A percentile compares a stretch with the other conserved stretches of the same genome.
Conservation (phyloP, 139 green algal species). For the Desmodesmus armatus region DNA sequence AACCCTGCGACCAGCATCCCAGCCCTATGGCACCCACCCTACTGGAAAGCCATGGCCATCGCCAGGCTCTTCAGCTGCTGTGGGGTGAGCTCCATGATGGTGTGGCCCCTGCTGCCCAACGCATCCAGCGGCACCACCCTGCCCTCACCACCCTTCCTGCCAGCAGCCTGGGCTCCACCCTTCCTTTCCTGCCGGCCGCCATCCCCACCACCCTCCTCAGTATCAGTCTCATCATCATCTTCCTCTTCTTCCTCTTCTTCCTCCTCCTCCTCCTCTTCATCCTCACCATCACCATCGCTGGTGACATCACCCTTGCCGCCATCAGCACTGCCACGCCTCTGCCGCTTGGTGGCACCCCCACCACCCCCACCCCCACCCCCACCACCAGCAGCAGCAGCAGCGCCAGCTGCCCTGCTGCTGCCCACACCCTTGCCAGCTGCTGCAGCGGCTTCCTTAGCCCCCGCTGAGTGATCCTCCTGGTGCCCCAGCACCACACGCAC, state of each 20-base stretch:
- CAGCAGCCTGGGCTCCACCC: neutral
- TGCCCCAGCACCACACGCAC: conserved; percentile 32
- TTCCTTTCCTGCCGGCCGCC: neutral
- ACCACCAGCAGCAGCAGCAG: neutral
- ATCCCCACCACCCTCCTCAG: neutral
- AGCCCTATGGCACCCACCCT: too few species aligned
- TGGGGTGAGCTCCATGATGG: conserved; percentile 27
- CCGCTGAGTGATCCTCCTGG: neutral
- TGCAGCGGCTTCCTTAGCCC: neutral
- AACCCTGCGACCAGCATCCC: too few species aligned
- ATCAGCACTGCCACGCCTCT: neutral
- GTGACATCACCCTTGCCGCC: neutral
- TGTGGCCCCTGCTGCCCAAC: neutral
- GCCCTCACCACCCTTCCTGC: neutral
- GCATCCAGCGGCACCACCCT: conserved; percentile 11
- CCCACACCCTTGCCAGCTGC: neutral
- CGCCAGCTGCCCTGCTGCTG: neutral
- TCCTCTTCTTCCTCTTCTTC: neutral
- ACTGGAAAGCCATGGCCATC: too few species aligned
- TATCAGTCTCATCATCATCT: neutral
- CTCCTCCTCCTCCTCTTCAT: neutral
- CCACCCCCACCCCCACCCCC: neutral
- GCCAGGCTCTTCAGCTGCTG: conserved; percentile 25
- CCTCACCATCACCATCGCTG: neutral
- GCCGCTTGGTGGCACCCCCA: conserved; percentile 10